Base-by-base conservation (phyloP, 2,329 filamentous ascomycete genomes). In the Neonectria ditissima region DNA sequence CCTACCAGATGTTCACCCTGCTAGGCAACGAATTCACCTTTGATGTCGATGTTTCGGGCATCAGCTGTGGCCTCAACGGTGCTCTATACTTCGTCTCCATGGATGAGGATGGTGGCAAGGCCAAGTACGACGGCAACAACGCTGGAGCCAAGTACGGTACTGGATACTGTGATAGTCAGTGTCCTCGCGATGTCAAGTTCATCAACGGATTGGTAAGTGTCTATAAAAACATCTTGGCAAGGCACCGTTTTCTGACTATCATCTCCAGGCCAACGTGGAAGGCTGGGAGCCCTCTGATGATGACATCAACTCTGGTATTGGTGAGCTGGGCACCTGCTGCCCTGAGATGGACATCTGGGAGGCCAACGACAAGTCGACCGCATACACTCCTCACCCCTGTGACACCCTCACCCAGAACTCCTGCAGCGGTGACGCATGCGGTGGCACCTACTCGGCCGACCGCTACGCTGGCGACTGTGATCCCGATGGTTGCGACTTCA, bases 21-120 rank as follows among this genome's bases (percentile, higher is more conserved):
- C 81, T 88, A 57, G 88, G 87, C 78, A 84, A 89, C 73, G 90
- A 92, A 77, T 89, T 92, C 79, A 89, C 88, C 58, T 91, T 92
- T 65, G 89, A 92, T 59, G 89, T 92, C 26, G 90, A 92, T 74
- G 86, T 91, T 47, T 91, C 89, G 43, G 84, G 85, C 70, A 81
- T 91, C 20, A 85, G 86, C 63, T 93, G 91, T 73, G 91, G 91
- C 64, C 79, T 92, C 63, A 92, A 93, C 78, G 90, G 90, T 58
- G 90, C 90, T 48, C 80, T 92, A 50, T 92, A 92, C 80, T 86
- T 89, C 59, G 84, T 87, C 48, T 81, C 83, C 73, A 89, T 89
- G 87, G 85, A 87, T 41, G 77, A 79, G 18, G 86, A 89, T 67
- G 87, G 87, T 68, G 87, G 87, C 51, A 73, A 80, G 68, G 71